phyloP scores from a whole-genome alignment of 805 yeast species.

The Saturnispora kantuleensis region DNA sequence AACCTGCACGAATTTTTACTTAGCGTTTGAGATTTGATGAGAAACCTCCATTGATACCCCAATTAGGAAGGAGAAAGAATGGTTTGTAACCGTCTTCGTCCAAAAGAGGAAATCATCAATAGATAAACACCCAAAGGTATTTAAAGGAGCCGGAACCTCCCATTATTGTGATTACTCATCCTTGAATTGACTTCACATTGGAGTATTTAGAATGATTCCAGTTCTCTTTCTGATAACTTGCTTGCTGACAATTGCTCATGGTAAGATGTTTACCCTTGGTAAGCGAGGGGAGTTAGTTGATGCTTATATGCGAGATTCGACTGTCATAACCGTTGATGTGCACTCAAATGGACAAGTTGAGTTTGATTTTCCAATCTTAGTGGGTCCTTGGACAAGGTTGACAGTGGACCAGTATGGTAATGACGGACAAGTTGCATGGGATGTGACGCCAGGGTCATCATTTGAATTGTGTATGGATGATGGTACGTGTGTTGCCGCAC shows the following conservation, averaged over 20 bases:
- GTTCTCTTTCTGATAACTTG: neutral
- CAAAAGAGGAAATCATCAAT: no score
- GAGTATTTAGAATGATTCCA: neutral
- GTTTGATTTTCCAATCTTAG: slow-evolving; percentile 12
- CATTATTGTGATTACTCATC: neutral
- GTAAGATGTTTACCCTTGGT: neutral
- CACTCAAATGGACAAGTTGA: slow-evolving; percentile 4
- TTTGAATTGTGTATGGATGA: slow-evolving; percentile 7
- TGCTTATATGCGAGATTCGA: neutral
- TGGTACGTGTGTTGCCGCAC: slow-evolving; percentile 4
- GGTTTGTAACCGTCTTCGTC: no score
- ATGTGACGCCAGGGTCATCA: slow-evolving; percentile 1
- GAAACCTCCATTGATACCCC: neutral
- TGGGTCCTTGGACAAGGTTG: slow-evolving; percentile 4
- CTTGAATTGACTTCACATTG: neutral
- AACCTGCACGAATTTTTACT: neutral
- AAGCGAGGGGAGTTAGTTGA: neutral
- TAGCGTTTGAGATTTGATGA: neutral
- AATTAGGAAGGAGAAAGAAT: slow-evolving; percentile 1
- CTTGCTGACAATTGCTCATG: slow-evolving; percentile 1
- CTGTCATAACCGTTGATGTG: neutral
- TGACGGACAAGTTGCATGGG: slow-evolving; percentile 7
- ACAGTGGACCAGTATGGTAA: slow-evolving; percentile 2
- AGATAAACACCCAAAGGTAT: no score
- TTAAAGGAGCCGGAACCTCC: no score